Evolutionary conservation across 2,329 filamentous ascomycete genomes (phyloP), one percentile per base, ranked within the genome.

Genomic region (Fusarium bulbicola): DNA sequence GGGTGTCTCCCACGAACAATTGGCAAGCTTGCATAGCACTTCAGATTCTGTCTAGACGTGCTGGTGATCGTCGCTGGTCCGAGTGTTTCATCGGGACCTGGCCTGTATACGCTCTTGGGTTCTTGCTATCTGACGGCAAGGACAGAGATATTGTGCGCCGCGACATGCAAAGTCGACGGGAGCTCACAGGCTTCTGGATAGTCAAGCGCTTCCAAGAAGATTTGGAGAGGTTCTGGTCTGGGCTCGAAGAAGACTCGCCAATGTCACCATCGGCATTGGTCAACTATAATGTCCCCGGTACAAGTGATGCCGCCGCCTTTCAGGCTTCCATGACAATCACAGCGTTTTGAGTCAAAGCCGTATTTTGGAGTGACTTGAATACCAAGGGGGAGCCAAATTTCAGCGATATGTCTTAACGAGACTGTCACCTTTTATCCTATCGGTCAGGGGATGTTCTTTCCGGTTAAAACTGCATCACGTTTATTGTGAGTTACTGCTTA

Each of bases 371-470:
- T 18, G 24, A 9, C 18, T 9, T n/a, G 18, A 9, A 21, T 1
- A 34, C 14, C 14, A 34, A 34, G 32, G 16, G 7, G 32, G 32
- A 15, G 7, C 1, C 15, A 34, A 34, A 9, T 16, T 34, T 34
- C 6, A 34, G 32, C 32, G 32, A 34, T 8, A 16, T 34, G 16
- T 34, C 32, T 34, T 10, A 10, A 24, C 20, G 6, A 14, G 32
- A 9, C 16, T 24, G 24, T 5, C 6, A 4, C 24, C 43, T 15
- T 26, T 46, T 15, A 20, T 15, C 3, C 13, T 21, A 11, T 28
- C 5, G 7, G 24, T 18, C 8, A 20, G 6, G 6, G 4, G 13
- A 5, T 0, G 28, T 21, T 46, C 5, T 10, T 10, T 9, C 6
- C 10, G 24, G 8, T 9, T 0, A 28, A 20, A 26, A 7, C 6